These are phyloP conservation scores for Hypoxylon intermedium DNA, from an alignment of 495 filamentous ascomycete genomes.

Conservation along the genomic window DNA sequence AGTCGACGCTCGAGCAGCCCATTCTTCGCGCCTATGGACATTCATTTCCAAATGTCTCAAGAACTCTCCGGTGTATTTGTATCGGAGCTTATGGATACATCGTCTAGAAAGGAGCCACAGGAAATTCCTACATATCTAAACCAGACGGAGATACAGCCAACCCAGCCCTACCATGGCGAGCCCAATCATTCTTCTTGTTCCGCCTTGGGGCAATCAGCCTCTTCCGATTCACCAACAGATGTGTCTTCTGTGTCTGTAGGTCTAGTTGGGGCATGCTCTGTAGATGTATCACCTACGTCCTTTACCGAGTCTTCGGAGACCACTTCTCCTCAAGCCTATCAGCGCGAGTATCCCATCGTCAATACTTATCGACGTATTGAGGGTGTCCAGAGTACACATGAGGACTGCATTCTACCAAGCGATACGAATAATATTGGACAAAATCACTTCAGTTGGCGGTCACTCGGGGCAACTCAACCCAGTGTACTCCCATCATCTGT, in stretches of 20 bases:
- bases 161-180: background rate
- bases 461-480: background rate
- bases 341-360: background rate
- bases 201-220: background rate
- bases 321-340: background rate
- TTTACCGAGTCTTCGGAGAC: background rate
- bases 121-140: no score
- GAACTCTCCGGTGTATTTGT: no score
- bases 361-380: background rate
- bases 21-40: no score
- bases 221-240: background rate
- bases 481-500: no score
- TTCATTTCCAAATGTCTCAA: no score
- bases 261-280: background rate
- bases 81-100: no score
- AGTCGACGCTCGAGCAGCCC: no score
- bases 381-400: background rate
- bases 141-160: no score
- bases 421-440: no score
- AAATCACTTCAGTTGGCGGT: background rate
- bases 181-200: background rate
- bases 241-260: background rate
- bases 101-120: no score
- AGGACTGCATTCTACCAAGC: no score
- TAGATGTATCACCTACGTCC: background rate